Evolutionary conservation across 176 grass and related monocot genomes (phyloP).

Genomic region (Thinopyrum elongatum): DNA sequence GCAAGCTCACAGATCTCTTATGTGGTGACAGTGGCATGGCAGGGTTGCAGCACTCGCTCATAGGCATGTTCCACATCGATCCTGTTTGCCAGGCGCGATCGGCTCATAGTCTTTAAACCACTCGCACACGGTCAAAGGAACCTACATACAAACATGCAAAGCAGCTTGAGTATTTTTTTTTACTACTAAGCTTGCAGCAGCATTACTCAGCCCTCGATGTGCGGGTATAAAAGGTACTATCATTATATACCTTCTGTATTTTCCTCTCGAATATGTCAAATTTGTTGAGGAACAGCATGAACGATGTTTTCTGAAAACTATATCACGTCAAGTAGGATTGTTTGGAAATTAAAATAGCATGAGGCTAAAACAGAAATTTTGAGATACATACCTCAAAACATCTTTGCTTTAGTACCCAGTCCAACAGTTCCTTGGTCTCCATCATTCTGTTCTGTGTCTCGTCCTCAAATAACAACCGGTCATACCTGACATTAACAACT

Average conservation of each 20-base stretch:
- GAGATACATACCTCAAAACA: slow-evolving; percentile 81
- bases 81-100: slow-evolving; percentile 97
- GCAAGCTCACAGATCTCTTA: too few relatives aligned
- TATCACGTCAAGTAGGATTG: neutral
- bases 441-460: slow-evolving; percentile 93
- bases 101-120: too few relatives aligned
- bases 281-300: slow-evolving; percentile 97
- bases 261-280: slow-evolving; percentile 99
- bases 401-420: slow-evolving; percentile 91
- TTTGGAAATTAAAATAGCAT: slow-evolving; percentile 3
- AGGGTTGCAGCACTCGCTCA: slow-evolving; percentile 81
- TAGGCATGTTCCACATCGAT: slow-evolving; percentile 95
- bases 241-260: slow-evolving; percentile 90
- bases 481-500: slow-evolving; percentile 48
- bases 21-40: neutral
- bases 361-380: neutral
- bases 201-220: neutral
- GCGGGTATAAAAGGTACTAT: too few relatives aligned
- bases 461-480: slow-evolving; percentile 94
- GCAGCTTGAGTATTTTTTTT: too few relatives aligned
- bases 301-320: slow-evolving; percentile 85
- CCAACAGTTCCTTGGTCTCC: slow-evolving; percentile 95
- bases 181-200: too few relatives aligned
- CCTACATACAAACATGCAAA: too few relatives aligned
- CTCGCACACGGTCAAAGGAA: too few relatives aligned